phyloP scores from a whole-genome alignment of 371 early-diverging fungal genomes.

The Nosema muscidifuracis region DNA sequence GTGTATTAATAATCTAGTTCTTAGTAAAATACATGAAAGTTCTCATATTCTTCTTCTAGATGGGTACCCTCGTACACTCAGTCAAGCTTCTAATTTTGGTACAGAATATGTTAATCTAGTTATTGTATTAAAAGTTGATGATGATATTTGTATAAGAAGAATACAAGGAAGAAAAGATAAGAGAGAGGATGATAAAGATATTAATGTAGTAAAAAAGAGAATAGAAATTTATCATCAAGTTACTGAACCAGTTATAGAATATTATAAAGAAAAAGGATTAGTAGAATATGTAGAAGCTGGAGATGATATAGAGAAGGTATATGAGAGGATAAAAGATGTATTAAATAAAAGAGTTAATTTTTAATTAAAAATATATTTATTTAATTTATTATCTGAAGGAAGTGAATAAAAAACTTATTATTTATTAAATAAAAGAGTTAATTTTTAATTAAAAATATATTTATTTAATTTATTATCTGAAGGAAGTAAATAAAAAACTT shows the following conservation, averaged over 20 bases:
- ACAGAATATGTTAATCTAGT: conserved; percentile 64
- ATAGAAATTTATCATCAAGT: conserved; percentile 82
- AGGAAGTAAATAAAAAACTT: no score
- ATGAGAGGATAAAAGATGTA: background rate
- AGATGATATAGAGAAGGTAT: conserved; percentile 28
- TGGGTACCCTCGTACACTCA: conserved; percentile 96
- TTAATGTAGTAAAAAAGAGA: conserved; percentile 79
- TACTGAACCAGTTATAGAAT: conserved; percentile 87
- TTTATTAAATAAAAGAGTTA: no score
- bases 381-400: no score
- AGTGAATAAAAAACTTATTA: no score
- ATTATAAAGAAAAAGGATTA: conserved; percentile 83
- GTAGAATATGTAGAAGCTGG: conserved; percentile 75
- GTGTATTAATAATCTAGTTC: conserved; percentile 87
- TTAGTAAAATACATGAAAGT: conserved; percentile 77
- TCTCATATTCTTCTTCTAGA: conserved; percentile 95
- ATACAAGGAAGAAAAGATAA: conserved; percentile 90
- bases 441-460: no score
- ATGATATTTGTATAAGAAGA: conserved; percentile 65
- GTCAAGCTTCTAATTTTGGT: conserved; percentile 85
- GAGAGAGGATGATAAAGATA: conserved; percentile 86
- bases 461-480: no score
- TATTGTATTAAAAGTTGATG: conserved; percentile 36
- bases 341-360: background rate
- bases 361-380: no score